Evolutionary conservation across 2,329 filamentous ascomycete species (phyloP).

Genomic region (Aureobasidium sp.): DNA sequence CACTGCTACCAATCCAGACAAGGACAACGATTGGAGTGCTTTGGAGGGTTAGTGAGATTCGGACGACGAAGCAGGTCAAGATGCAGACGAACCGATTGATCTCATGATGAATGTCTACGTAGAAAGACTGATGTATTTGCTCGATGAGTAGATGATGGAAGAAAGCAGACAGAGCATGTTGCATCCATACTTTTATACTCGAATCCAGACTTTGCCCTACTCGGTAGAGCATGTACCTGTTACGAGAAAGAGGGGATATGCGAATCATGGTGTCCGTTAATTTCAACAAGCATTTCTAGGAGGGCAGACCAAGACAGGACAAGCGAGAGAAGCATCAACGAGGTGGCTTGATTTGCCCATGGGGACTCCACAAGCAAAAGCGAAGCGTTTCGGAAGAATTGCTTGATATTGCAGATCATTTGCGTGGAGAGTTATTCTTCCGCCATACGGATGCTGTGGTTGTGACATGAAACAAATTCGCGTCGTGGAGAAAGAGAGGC

Average conservation of each 20-base stretch:
- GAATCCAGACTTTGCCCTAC: not conserved
- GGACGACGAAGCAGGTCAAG: no score
- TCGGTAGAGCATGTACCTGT: not conserved
- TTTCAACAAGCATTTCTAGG: not conserved
- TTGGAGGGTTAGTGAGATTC: not conserved
- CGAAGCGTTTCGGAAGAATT: conserved; percentile 14
- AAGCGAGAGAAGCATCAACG: conserved; percentile 5
- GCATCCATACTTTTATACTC: not conserved
- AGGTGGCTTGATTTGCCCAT: not conserved
- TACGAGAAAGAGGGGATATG: not conserved
- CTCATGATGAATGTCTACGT: not conserved
- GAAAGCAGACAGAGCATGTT: not conserved
- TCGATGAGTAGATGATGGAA: not conserved
- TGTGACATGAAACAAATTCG: not conserved
- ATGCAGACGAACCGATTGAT: not conserved
- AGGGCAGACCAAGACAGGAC: not conserved
- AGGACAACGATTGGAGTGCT: not conserved
- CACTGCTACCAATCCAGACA: not conserved
- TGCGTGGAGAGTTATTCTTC: not conserved
- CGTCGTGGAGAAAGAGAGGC: not conserved
- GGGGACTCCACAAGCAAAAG: conserved; percentile 3
- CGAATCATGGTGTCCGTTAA: not conserved
- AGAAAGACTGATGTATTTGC: not conserved
- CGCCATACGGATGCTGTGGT: not conserved
- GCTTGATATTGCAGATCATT: conserved; percentile 13